phyloP scores from a whole-genome alignment of 2,329 filamentous ascomycete species.

The Moelleriella libera region DNA sequence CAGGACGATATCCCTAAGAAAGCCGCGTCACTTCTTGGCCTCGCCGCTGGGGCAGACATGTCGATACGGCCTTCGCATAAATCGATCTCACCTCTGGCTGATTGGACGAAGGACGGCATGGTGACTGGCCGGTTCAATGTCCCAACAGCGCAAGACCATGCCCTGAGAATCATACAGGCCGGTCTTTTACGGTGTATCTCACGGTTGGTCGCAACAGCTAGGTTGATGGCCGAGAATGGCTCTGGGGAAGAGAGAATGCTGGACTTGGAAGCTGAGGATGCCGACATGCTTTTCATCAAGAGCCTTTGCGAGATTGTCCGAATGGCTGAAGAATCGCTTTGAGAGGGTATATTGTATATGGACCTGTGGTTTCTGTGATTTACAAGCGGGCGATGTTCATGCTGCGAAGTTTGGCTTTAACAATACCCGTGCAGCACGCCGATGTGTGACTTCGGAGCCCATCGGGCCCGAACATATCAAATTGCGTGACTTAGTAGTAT shows the following conservation, averaged over 20 bases:
- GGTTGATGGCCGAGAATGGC: conserved; percentile 17
- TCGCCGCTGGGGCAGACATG: conserved; percentile 15
- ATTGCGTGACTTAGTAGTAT: no score
- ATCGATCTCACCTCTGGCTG: conserved; percentile 11
- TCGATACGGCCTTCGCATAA: conserved; percentile 11
- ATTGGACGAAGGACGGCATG: conserved; percentile 14
- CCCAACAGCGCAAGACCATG: conserved; percentile 15
- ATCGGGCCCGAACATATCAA: no score
- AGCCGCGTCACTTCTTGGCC: conserved; percentile 35
- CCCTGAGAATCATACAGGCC: conserved; percentile 29
- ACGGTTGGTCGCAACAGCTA: conserved; percentile 34
- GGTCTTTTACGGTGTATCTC: conserved; percentile 37
- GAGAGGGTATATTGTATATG: conserved; percentile 6
- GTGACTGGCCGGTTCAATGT: conserved; percentile 5
- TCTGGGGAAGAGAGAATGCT: conserved; percentile 14
- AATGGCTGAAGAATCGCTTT: conserved; percentile 16
- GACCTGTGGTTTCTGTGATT: no score
- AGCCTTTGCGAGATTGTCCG: conserved; percentile 29
- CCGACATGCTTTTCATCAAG: conserved; percentile 22
- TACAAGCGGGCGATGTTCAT: no score
- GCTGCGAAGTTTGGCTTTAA: no score
- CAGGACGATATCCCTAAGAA: conserved; percentile 32
- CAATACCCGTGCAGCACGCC: no score
- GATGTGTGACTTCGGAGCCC: no score
- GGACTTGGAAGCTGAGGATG: conserved; percentile 15